Evolutionary conservation across 352 stramenopile species (phyloP).

Genomic region (Chrysophaeum taylorii): DNA sequence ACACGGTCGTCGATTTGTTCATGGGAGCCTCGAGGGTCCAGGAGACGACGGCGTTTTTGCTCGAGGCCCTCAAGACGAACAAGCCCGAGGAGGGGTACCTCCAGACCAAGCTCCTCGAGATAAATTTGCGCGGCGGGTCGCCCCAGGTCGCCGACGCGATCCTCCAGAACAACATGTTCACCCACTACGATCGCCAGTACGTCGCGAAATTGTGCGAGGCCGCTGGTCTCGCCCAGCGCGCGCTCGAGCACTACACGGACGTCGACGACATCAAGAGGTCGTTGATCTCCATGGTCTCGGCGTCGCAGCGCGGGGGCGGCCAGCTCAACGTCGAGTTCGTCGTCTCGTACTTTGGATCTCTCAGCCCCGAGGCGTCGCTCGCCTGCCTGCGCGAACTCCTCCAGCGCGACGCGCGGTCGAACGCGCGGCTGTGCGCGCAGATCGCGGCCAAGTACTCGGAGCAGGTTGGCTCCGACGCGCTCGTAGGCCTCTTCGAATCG

Average conservation of each 20-base stretch:
- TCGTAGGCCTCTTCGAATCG: conserved; percentile 98
- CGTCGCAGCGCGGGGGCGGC: conserved; percentile 75
- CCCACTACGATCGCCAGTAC: conserved; percentile 93
- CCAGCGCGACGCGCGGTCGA: conserved; percentile 82
- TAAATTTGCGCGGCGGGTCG: conserved; percentile 97
- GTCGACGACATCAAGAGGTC: conserved; percentile 88
- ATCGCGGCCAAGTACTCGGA: conserved; percentile 85
- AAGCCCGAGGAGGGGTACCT: conserved; percentile 95
- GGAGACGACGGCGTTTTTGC: conserved; percentile 96
- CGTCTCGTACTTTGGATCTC: conserved; percentile 94
- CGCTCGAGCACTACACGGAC: conserved; percentile 97
- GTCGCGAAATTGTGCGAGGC: conserved; percentile 97
- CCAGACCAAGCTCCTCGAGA: conserved; percentile 98
- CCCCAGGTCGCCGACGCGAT: conserved; percentile 99
- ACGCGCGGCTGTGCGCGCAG: conserved; percentile 97
- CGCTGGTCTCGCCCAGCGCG: conserved; percentile 92
- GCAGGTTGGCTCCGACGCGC: conserved; percentile 83
- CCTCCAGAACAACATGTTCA: conserved; percentile 94
- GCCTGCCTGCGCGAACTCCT: conserved; percentile 96
- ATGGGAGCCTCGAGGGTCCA: conserved; percentile 96
- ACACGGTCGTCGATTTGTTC: conserved; percentile 97
- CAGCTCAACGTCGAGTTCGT: conserved; percentile 89
- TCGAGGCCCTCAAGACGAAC: conserved; percentile 97
- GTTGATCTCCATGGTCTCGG: conserved; percentile 52
- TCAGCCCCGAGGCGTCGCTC: conserved; percentile 93